A percentile compares a stretch with the other conserved stretches of the same genome.
Evolutionary conservation across 129 eudicot genomes (phyloP).

Genomic region (Chrysanthemum makinoi): DNA sequence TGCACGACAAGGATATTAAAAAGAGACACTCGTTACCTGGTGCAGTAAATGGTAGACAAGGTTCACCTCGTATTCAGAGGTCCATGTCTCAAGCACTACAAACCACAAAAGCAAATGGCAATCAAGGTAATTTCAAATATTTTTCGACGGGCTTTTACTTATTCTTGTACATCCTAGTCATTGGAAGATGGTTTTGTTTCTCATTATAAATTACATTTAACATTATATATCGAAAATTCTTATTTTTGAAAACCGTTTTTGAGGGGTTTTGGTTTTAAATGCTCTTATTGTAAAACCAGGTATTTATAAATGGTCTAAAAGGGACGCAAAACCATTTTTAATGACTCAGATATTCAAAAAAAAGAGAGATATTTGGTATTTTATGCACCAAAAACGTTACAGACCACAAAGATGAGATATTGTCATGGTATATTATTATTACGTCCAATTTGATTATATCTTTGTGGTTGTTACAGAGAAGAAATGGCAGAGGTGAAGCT

Average conservation of each 20-base stretch:
- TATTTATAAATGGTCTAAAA: no score
- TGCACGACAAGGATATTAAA: slow-evolving; percentile 74
- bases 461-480: slow-evolving; percentile 43
- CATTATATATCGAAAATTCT: no score
- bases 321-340: no score
- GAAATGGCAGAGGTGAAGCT: slow-evolving; percentile 57
- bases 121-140: slow-evolving; percentile 46
- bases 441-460: slow-evolving; percentile 3
- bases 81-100: slow-evolving; percentile 66
- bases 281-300: no score
- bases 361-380: not conserved
- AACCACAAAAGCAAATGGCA: slow-evolving; percentile 59
- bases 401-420: not conserved
- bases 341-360: no score
- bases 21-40: slow-evolving; percentile 88
- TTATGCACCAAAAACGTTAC: not conserved
- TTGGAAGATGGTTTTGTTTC: not conserved
- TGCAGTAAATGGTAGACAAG: slow-evolving; percentile 56
- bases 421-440: slow-evolving; percentile 3
- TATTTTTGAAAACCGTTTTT: no score
- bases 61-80: slow-evolving; percentile 75
- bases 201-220: no score
- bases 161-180: not conserved
- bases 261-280: no score
- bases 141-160: not conserved